Evolutionary conservation across 352 stramenopile genomes (phyloP), one percentile per base, ranked within the genome.

Genomic region (Phytophthora pseudosyringae): DNA sequence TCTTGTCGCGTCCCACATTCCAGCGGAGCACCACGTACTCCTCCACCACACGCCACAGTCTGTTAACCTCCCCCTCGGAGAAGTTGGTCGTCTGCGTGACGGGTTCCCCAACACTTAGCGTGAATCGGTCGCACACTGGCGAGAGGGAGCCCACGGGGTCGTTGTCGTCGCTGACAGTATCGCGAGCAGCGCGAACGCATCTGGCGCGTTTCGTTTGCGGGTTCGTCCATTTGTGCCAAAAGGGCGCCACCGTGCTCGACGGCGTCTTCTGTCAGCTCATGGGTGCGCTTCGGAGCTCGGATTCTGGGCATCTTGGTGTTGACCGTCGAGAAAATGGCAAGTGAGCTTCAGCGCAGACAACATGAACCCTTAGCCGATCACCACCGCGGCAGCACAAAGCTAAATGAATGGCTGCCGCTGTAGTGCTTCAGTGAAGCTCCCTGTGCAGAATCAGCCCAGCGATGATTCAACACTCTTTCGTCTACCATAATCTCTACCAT

Each of bases 1-100:
- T 62, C 31, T 62, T 62, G 31, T 21, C 33, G 10, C 54, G 54
- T 18, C 54, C 54, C 1, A 62, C 18, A 29, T 62, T 62, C 54
- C 43, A 63, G 0, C 10, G 44, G 5, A 62, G 31, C 31, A 62
- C 53, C 41, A 47, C 32, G 16, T 31, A 33, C 13, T 63, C 54
- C 10, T 61, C 16, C 10, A 52, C 12, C 29, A 53, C 12, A 21
- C 33, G 31, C 43, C 54, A 63, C 6, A 63, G 8, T n/a, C 44
- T 12, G 18, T 55, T 63, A 16, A 49, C 6, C 15, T 63, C n/a
- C 33, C 10, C 48, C 15, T 25, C 33, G 3, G 43, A 52, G 31
- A 53, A 46, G 33, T 52, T 62, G 16, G 54, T 63, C 10, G 15
- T 28, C 28, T 54, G 32, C 43, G 54, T 26, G 25, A 55, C n/a